Conservation (phyloP, 2,329 filamentous ascomycete species). For the Phialophora tarda region DNA sequence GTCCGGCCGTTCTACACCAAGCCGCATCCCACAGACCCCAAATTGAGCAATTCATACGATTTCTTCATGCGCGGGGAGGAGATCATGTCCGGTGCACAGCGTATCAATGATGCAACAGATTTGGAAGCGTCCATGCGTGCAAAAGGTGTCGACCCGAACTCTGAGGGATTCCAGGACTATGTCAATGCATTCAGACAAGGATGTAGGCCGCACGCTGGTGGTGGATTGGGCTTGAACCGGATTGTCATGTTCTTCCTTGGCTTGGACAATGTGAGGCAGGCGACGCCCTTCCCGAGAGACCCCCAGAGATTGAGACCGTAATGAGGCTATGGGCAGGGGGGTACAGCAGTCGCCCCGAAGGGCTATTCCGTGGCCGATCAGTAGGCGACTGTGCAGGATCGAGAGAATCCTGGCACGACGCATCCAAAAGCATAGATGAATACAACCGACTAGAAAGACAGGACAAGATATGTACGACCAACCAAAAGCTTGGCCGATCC, state of each 20-base stretch:
- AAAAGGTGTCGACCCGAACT: constrained; percentile 64
- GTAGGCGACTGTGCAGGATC: not conserved
- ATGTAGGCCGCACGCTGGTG: constrained; percentile 68
- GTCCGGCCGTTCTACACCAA: constrained; percentile 94
- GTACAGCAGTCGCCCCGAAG: not conserved
- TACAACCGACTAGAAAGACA: not conserved
- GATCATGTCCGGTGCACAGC: constrained; percentile 70
- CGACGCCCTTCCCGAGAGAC: constrained; percentile 68
- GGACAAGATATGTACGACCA: not conserved
- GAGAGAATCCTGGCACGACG: not conserved
- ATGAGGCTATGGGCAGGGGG: not conserved
- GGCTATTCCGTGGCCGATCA: not conserved
- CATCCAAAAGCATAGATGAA: not conserved
- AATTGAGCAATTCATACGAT: constrained; percentile 71
- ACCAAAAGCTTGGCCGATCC: not conserved
- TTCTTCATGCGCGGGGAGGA: constrained; percentile 75
- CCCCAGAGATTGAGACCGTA: constrained; percentile 59
- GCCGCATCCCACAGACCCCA: constrained; percentile 70
- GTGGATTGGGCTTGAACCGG: constrained; percentile 68
- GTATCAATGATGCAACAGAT: constrained; percentile 67
- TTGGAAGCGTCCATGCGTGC: constrained; percentile 63
- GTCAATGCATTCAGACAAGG: constrained; percentile 68
- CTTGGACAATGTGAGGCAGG: constrained; percentile 66
- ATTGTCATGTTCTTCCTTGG: constrained; percentile 72
- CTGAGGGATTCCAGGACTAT: constrained; percentile 67